Evolutionary conservation across 257 asterid genomes (phyloP).

Genomic region (Solanum chmielewskii): DNA sequence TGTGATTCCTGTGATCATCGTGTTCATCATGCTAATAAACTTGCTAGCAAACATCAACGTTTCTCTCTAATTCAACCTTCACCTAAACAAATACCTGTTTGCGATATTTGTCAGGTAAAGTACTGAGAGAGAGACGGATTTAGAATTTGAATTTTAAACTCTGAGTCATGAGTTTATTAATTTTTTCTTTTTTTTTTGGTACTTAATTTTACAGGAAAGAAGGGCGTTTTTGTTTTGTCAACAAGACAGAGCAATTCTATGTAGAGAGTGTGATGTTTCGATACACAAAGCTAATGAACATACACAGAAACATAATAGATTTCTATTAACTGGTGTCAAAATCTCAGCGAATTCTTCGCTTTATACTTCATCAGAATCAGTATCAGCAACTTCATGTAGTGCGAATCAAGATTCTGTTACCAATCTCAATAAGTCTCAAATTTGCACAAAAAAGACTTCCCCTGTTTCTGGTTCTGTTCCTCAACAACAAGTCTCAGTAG

Average conservation of each 20-base stretch:
- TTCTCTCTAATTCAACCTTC: conserved; percentile 61
- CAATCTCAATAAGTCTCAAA: conserved; percentile 8
- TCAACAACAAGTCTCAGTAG: conserved; percentile 9
- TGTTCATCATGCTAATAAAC: conserved; percentile 94
- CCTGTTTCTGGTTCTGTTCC: background rate
- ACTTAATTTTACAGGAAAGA: conserved; percentile 36
- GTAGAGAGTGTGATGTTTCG: conserved; percentile 66
- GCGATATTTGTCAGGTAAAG: conserved; percentile 83
- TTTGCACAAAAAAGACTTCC: conserved; percentile 4
- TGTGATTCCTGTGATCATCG: conserved; percentile 89
- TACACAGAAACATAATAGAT: conserved; percentile 68
- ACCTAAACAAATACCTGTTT: conserved; percentile 46
- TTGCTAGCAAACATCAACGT: conserved; percentile 80
- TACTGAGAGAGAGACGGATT: too few species aligned
- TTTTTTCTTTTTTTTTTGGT: background rate
- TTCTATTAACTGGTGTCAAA: conserved; percentile 64
- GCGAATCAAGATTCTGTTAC: conserved; percentile 22
- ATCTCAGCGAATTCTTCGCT: conserved; percentile 42
- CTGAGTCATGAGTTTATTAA: background rate
- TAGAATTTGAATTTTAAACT: background rate
- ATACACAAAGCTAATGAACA: conserved; percentile 71
- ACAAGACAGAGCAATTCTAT: conserved; percentile 81
- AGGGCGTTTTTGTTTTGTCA: conserved; percentile 87
- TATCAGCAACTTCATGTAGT: conserved; percentile 4
- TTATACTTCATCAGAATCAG: conserved; percentile 19